Base-by-base conservation (phyloP, 441 rosid species). In the Erodium trifolium region DNA sequence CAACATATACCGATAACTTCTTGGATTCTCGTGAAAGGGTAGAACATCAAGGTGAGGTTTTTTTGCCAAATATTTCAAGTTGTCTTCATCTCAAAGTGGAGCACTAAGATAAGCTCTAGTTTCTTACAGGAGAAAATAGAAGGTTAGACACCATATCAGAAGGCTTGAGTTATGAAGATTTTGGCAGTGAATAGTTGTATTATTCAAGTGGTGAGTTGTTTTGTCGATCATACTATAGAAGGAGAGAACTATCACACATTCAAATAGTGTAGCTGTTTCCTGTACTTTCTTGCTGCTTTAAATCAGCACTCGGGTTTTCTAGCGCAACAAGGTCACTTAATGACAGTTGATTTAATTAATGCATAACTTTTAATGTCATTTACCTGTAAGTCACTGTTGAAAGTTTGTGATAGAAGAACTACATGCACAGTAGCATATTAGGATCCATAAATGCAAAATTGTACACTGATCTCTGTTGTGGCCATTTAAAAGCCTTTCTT, bases 141-240 rank as follows among this genome's bases (percentile, higher is more conserved):
- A 84, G 96, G 80, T 75, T 91, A 82, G 97, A 90, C 67, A 82
- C 93, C 63, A 88, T 89, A 77, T 89, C 92, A 34, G 96, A 94
- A 87, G 90, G 96, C 68, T 78, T 88, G 81, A 88, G 88, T 83
- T 91, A 85, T 73, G 93, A 89, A 37, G 85, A 83, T 69, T 81
- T 86, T 71, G 88, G 91, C 76, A 88, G 89, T 75, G 86, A 87
- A 73, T 89, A 84, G 14, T 12, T 47, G 80, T 65, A 31, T 62
- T 47, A 70, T 63, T 37, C 70, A 64, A 27, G 45, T 29, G 81
- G 89, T 83, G 68, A 29, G 75, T 73, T 13, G 27, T 17, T 68
- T 41, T 29, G 51, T 43, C 49, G 1, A 9, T 43, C 12, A 43
- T 11, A 43, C 49, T 43, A 43, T 11, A 2, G 7, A 2, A 8